Evolutionary conservation across 2,329 filamentous ascomycete genomes (phyloP), one percentile per base, ranked within the genome.

Genomic region (Ophiostoma quercus): DNA sequence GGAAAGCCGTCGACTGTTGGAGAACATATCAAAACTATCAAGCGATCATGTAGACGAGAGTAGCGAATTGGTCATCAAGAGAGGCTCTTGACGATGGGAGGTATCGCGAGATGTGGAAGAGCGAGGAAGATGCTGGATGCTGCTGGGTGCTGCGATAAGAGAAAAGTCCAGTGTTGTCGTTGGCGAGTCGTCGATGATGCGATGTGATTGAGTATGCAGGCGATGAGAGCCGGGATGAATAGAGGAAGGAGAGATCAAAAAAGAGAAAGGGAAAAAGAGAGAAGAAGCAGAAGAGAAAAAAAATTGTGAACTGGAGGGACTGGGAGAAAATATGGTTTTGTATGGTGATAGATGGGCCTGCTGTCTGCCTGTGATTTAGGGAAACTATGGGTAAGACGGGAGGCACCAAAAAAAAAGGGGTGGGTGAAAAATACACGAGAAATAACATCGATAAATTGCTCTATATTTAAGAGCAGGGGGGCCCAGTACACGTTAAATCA

Each of bases 1-100:
- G 78, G 80, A 82, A 79, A 79, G 80, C 76, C 80, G 80, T 83
- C 80, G 83, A 83, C 80, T 81, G 82, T 80, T 80, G 79, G 82
- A 82, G 79, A 84, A 87, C 85, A 87, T 87, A 80, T 81, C 81
- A 82, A 79, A 71, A 47, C 39, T 34, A 41, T 39, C 62, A 39
- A 25, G 34, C 37, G 34, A 65, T 65, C 62, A 65, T 37, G 62
- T 22, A 39, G 62, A 22, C 32, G 62, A n/a, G 34, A 22, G 34
- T 12, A 39, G 32, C 4, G 34, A 75, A 75, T 77, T 75, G 75
- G 75, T 75, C 76, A 79, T 77, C 80, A 43, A 68, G 68, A 37
- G 34, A 65, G 32, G 41, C 62, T 66, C 34, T 75, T 76, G 79
- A 77, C 74, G 79, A 78, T 77, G 32, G 29, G 75, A 29, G 60